Evolutionary conservation across 2,329 filamentous ascomycete genomes (phyloP), one percentile per base, ranked within the genome.

Genomic region (Pseudogymnoascus sp.): DNA sequence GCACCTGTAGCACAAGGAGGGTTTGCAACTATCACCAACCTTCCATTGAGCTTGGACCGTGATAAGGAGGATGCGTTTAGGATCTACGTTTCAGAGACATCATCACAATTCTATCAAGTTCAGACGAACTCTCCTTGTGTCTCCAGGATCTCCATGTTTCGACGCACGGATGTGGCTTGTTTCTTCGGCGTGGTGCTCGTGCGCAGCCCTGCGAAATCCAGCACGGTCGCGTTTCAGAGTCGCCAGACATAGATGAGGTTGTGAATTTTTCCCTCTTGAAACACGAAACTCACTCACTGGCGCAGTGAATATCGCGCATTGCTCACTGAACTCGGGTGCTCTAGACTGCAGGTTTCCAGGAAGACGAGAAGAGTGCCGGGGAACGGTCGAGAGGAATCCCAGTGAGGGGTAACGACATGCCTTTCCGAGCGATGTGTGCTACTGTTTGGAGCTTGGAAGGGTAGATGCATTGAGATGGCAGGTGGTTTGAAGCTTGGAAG

Each of bases 191-290:
- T 56, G 50, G 4, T 56, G 17, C 17, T 33, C 10, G 50, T 56
- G 29, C 26, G 50, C 50, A 56, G 50, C 50, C 50, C 50, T 56
- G 50, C 50, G 29, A 33, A 17, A 11, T 56, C 5, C 29, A 56
- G 50, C n/a, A 33, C 29, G 50, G 50, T 56, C 50, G 29, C 50
- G 50, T 56, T 56, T 56, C 50, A 56, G 50, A 56, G 50, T 56
- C 29, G 50, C 26, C 26, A 56, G 50, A 56, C 11, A 19, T 56
- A 56, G n/a, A 56, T 56, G 50, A 56, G 26, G 17, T 56, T 56
- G 9, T 7, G n/a, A 7, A 33, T 19, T 1, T 56, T 56, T 33
- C 50, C 26, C 29, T 33, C 46, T 56, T 33, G 50, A 56, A 56
- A 56, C 50, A 29, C 50, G 10, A 31, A 3, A 29, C 21, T 10